Conservation (phyloP, 176 grass and related monocot species). For the Rhynchospora pubera region DNA sequence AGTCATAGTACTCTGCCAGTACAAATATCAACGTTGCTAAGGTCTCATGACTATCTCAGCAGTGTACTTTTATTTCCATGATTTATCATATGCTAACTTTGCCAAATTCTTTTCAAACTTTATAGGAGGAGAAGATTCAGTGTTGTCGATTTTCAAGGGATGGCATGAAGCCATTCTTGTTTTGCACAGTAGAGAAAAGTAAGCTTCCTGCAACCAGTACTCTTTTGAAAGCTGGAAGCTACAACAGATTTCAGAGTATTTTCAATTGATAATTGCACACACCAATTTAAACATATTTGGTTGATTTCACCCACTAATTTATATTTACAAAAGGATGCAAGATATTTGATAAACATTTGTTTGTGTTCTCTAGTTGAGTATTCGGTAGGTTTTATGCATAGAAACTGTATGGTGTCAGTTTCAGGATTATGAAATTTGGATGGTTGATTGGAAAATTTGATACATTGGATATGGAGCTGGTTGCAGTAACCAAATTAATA, state of each 20-base stretch:
- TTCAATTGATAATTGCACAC: not conserved
- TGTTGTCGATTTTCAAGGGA: slow-evolving; percentile 94
- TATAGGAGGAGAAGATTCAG: slow-evolving; percentile 87
- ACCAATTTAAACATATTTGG: not conserved
- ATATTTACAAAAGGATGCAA: not conserved
- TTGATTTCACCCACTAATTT: not conserved
- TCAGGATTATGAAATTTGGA: not conserved
- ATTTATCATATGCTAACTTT: not conserved
- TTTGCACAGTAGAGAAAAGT: slow-evolving; percentile 94
- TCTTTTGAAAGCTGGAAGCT: not conserved
- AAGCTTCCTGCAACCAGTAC: slow-evolving; percentile 8
- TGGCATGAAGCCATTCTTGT: slow-evolving; percentile 92
- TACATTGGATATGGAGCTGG: not conserved
- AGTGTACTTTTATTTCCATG: not conserved
- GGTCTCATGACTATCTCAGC: not conserved
- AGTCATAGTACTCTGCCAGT: not conserved
- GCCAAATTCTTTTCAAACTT: not conserved
- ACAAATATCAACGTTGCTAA: not conserved
- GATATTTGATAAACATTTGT: not conserved
- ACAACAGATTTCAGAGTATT: not conserved
- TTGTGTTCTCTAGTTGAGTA: not conserved
- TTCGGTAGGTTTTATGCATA: not conserved
- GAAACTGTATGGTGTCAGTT: not conserved
- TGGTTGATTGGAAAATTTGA: not conserved
- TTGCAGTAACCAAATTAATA: not conserved